A percentile compares a stretch with the other conserved stretches of the same genome.
These are phyloP conservation scores for Petasospora rhodanensis DNA, from an alignment of 1,139 yeast genomes.

Conservation along the genomic window DNA sequence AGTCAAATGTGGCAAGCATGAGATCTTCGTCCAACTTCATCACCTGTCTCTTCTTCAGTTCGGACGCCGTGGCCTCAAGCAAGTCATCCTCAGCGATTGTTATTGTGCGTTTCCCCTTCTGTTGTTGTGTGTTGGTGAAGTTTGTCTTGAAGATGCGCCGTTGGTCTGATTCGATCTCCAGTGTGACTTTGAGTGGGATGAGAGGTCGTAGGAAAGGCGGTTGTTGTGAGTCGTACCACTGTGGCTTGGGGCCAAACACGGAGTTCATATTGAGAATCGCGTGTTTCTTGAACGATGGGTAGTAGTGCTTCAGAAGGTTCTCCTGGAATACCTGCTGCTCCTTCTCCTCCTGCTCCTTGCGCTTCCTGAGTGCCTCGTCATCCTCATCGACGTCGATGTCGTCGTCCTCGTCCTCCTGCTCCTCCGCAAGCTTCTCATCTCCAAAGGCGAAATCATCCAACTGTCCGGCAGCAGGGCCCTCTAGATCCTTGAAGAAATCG, in stretches of 20 bases:
- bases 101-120: conserved; percentile 16
- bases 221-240: conserved; percentile 43
- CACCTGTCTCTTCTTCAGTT: conserved; percentile 14
- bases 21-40: conserved; percentile 46
- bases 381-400: conserved; percentile 13
- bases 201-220: conserved; percentile 55
- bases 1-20: conserved; percentile 71
- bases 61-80: conserved; percentile 10
- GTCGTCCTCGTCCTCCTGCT: conserved; percentile 19
- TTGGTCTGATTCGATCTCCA: conserved; percentile 48
- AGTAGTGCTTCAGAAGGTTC: conserved; percentile 41
- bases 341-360: conserved; percentile 23
- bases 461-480: conserved; percentile 35
- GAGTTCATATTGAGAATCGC: conserved; percentile 62
- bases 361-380: too few species aligned
- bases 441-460: conserved; percentile 26
- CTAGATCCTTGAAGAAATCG: conserved; percentile 33
- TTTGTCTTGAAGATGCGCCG: conserved; percentile 38
- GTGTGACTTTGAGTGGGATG: conserved; percentile 50
- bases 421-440: conserved; percentile 31
- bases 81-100: conserved; percentile 16
- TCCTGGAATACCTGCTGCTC: conserved; percentile 23
- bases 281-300: conserved; percentile 57
- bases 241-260: conserved; percentile 61
- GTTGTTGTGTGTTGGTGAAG: conserved; percentile 11